phyloP scores from a whole-genome alignment of 1,284 basidiomycete genomes.

The Naganishia sp. region DNA sequence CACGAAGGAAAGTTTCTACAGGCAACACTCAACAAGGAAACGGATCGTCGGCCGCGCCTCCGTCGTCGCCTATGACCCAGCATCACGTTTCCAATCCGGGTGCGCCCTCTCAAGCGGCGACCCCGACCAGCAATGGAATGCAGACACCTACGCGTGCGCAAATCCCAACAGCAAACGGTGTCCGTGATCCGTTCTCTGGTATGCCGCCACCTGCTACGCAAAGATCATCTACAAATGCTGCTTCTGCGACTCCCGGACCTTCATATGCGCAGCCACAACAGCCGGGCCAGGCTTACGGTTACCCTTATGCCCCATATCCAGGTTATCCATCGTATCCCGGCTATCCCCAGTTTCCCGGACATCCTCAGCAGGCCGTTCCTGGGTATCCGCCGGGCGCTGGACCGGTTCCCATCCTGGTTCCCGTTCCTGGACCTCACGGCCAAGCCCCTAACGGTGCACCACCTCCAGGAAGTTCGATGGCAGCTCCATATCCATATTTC shows the following conservation, averaged over 20 bases:
- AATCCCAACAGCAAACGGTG: background rate
- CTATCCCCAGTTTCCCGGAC: slow-evolving; percentile 14
- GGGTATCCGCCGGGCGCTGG: slow-evolving; percentile 5
- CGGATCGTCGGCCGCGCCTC: background rate
- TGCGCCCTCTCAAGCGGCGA: slow-evolving; percentile 9
- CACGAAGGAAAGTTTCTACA: background rate
- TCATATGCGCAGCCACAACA: background rate
- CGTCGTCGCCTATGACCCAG: slow-evolving; percentile 12
- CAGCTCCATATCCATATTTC: slow-evolving; percentile 14
- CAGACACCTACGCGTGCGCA: slow-evolving; percentile 18
- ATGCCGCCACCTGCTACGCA: slow-evolving; percentile 17
- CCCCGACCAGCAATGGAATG: slow-evolving; percentile 4
- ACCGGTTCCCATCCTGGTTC: slow-evolving; percentile 17
- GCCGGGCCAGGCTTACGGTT: slow-evolving; percentile 14
- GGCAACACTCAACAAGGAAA: slow-evolving; percentile 3
- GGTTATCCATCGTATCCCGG: slow-evolving; percentile 21
- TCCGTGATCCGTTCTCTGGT: slow-evolving; percentile 3
- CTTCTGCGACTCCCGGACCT: background rate
- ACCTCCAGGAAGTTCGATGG: background rate
- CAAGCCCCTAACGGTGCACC: background rate
- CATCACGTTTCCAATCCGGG: slow-evolving; percentile 6
- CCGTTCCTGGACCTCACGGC: slow-evolving; percentile 9
- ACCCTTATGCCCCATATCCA: slow-evolving; percentile 13
- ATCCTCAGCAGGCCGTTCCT: background rate
- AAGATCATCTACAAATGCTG: background rate